These are phyloP conservation scores for Mycena latifolia DNA, from an alignment of 768 basidiomycete genomes.

Conservation along the genomic window DNA sequence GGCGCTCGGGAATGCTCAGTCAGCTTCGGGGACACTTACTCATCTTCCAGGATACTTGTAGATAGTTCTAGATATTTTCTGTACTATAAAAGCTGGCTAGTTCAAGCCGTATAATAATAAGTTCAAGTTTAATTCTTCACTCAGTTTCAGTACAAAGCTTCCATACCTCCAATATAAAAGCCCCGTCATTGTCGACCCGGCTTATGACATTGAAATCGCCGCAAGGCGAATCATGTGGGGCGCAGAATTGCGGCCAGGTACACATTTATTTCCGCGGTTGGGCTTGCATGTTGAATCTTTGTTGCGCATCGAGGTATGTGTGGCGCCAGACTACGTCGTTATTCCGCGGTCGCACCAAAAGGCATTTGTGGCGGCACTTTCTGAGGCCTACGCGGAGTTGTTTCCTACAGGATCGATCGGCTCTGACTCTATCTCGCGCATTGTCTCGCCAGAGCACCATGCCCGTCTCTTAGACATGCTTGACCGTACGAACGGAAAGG, in stretches of 20 bases:
- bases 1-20: too few species aligned
- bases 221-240: constrained; percentile 77
- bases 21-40: too few species aligned
- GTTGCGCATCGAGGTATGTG: constrained; percentile 63
- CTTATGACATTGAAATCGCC: constrained; percentile 58
- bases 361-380: constrained; percentile 58
- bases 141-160: too few species aligned
- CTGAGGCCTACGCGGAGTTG: constrained; percentile 58
- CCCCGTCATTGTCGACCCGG: constrained; percentile 60
- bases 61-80: too few species aligned
- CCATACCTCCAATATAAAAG: too few species aligned
- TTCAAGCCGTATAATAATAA: too few species aligned
- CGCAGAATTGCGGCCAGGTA: constrained; percentile 74
- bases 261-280: background rate
- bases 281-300: too few species aligned
- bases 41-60: too few species aligned
- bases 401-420: constrained; percentile 66
- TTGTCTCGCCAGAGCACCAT: constrained; percentile 68
- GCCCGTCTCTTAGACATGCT: constrained; percentile 66
- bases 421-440: constrained; percentile 58
- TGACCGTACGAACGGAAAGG: constrained; percentile 64
- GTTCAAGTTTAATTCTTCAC: too few species aligned
- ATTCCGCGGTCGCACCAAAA: constrained; percentile 56
- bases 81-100: too few species aligned
- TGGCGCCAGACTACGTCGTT: constrained; percentile 64